Evolutionary conservation across 1,284 basidiomycete species (phyloP), one percentile per base, ranked within the genome.

Genomic region (Leccinum pachyderme): DNA sequence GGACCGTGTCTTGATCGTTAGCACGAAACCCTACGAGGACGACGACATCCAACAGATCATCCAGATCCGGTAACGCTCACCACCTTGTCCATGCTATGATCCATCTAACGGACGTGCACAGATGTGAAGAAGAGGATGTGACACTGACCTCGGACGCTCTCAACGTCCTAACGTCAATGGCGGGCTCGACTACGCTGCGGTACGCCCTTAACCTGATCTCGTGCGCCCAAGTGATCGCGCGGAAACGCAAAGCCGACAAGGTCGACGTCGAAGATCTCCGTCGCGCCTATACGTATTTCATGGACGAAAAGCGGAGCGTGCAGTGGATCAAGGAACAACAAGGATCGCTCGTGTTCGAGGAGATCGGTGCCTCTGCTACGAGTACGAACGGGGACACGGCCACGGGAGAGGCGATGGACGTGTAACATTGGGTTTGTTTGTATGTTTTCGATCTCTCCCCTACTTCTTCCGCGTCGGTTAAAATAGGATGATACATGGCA

Each of bases 51-150:
- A 85, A 63, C 86, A 96, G 72, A 99, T 99, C 67, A 88, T 98
- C 61, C 84, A 91, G 65, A 98, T 98, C 55, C 81, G 94, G 88
- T 91, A 59, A 53, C 11, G n/a, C 56, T n/a, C 31, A 56, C 37
- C 18, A 15, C 15, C 24, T 7, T 47, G n/a, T 0, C 22, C 5
- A 1, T 7, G 4, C 47, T 2, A 5, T 4, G 25, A 8, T 31
- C 13, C 6, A 7, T n/a, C 53, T 54, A 52, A 58, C 45, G 2
- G 13, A 39, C 13, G 13, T 33, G 2, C 5, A 41, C 64, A 93
- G 93, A 58, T 95, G 92, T 61, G 87, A 95, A 72, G 96, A 99
- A 73, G 96, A 99, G 73, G 96, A 99, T 64, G 95, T 98, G 9
- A 84, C 83, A n/a, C 79, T 98, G 25, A 81, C 86, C 3, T 67